Evolutionary conservation across 2,329 filamentous ascomycete species (phyloP), one percentile per base, ranked within the genome.

Genomic region (Penicillium sp.): DNA sequence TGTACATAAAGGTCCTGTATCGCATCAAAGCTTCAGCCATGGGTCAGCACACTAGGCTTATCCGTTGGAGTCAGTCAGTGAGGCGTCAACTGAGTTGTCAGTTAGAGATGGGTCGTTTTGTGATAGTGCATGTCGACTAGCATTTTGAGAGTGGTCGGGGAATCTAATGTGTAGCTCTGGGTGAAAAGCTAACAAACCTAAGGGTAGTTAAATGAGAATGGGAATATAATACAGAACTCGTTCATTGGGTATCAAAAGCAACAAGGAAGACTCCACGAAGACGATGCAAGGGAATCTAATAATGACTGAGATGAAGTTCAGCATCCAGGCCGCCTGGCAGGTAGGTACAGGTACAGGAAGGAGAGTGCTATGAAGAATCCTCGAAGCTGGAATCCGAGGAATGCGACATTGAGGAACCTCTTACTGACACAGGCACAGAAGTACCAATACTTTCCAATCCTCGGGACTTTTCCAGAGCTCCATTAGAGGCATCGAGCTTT

Each of bases 101-200:
- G 9, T 21, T 15, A 15, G 6, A 89, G 81, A 61, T 88, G 85
- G 2, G 84, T 61, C 3, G 80, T 82, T 65, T 86, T 84, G 59
- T 81, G 82, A 29, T 79, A 63, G 33, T 86, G 81, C 62, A 15
- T 13, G n/a, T 46, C 33, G 3, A 15, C 6, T 46, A 21, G 44
- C 11, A 16, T 1, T 9, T 33, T 33, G 29, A 33, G 19, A 16
- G 27, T 46, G 13, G 8, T 1, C 7, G 4, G 5, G 5, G 2
- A 16, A 31, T 21, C n/a, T 15, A 31, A 16, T 34, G 3, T 16
- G n/a, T 33, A 46, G 27, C n/a, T 16, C 7, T 72, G 65, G 85
- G 79, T 68, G 82, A 84, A 41, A 51, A 83, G 74, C 65, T 84
- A 81, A n/a, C 36, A 78, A 73, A 47, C 70, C 70, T 15, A 80